Conservation (phyloP, 1,284 basidiomycete genomes). For the Pseudozyma hubeiensis region DNA sequence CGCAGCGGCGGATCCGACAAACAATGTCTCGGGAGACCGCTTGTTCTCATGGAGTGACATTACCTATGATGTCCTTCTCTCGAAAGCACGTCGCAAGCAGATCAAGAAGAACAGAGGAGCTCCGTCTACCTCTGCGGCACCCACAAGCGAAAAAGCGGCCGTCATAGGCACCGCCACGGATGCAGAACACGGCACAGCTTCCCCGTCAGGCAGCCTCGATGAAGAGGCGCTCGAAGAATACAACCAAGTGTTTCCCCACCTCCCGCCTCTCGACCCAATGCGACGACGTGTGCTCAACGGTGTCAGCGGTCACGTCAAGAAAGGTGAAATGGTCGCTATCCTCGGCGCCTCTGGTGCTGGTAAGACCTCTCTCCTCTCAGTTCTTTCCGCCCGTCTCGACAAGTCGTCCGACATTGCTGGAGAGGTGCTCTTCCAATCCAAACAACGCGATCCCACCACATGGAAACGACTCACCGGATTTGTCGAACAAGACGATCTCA, state of each 20-base stretch:
- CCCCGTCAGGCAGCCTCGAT: conserved; percentile 5
- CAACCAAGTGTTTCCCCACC: conserved; percentile 34
- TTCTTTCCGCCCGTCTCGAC: conserved; percentile 52
- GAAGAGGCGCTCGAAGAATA: conserved; percentile 22
- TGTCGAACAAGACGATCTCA: conserved; percentile 60
- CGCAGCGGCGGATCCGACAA: neutral
- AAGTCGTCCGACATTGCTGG: conserved; percentile 48
- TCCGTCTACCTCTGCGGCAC: neutral
- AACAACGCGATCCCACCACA: conserved; percentile 46
- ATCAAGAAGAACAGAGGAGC: conserved; percentile 17
- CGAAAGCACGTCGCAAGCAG: conserved; percentile 47
- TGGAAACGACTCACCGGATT: conserved; percentile 58
- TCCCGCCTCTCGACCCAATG: conserved; percentile 40
- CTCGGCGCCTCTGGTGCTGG: conserved; percentile 59
- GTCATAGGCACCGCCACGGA: conserved; percentile 7
- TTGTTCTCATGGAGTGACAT: conserved; percentile 50
- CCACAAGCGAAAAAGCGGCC: conserved; percentile 4
- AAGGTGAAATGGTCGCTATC: conserved; percentile 53
- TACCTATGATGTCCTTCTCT: conserved; percentile 55
- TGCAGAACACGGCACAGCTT: conserved; percentile 22
- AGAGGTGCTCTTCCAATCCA: conserved; percentile 40
- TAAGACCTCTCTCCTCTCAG: conserved; percentile 57
- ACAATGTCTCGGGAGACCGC: conserved; percentile 5
- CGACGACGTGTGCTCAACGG: conserved; percentile 44
- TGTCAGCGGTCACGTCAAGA: conserved; percentile 45